Evolutionary conservation across 306 rosid genomes (phyloP), one percentile per base, ranked within the genome.

Genomic region (Clitoria ternatea): DNA sequence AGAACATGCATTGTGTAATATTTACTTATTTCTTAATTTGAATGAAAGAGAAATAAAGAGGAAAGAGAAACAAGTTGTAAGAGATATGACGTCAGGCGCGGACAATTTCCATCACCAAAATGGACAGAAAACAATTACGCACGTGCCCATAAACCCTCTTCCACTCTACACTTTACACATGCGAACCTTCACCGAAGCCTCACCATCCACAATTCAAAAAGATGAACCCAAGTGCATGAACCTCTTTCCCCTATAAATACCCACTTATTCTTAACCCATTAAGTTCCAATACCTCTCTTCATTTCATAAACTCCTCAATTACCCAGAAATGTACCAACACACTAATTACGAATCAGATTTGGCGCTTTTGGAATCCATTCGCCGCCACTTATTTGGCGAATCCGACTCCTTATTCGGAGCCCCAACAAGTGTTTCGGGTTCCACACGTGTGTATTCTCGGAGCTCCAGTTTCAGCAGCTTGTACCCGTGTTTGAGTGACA

Each of bases 321-420:
- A n/a, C n/a, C 50, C 52, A 7, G 62, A 70, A 19, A 61, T 36
- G 66, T 61, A 33, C 54, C 84, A 53, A 14, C 62, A 83, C 13
- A 59, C 32, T 29, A 61, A 35, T 23, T 35, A 30, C 10, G 90
- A 87, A 12, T 61, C 97, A 4, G 97, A 90, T 43, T 43, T 76
- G 0, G 81, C 87, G 0, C 49, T 80, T 4, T 72, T 90, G 4
- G 97, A 85, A 0, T 77, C 91, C 6, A 85, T 94, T 75, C 87
- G 95, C 29, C 86, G 80, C 11, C 96, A 94, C 81, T 74, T 94
- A 5, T 70, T 94, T 0, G 95, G 85, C 1, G 98, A 90, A 12
- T 7, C 80, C 43, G 98, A 87, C 5, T 10, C 24, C 1, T 32
- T 40, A 13, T 18, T 75, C 45, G 79, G 75, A 0, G 67, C 71